A percentile compares a stretch with the other conserved stretches of the same genome.
Conservation (phyloP, 2,329 filamentous ascomycete species). For the Talaromyces piceae region DNA sequence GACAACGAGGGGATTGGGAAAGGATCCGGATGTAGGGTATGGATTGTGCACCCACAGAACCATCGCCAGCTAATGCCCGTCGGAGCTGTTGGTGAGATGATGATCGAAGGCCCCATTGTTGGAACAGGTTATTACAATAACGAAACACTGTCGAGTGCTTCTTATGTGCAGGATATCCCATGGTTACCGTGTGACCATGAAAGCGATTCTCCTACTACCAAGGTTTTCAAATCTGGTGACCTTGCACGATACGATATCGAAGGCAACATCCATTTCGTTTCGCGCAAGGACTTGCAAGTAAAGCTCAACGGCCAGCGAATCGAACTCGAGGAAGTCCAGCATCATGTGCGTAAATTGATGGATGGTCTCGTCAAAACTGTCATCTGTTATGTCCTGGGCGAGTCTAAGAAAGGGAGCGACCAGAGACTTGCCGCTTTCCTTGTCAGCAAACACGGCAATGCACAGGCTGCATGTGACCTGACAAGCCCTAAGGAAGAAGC, state of each 20-base stretch:
- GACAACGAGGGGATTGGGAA: constrained; percentile 22
- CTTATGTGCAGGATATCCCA: constrained; percentile 29
- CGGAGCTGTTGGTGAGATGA: constrained; percentile 42
- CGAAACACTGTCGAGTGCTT: constrained; percentile 24
- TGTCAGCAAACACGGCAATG: background rate
- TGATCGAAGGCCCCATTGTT: constrained; percentile 37
- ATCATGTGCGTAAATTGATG: background rate
- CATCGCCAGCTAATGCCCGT: constrained; percentile 32
- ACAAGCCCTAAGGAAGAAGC: background rate
- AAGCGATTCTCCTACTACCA: constrained; percentile 1
- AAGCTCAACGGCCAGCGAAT: constrained; percentile 38
- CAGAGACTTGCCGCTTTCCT: background rate
- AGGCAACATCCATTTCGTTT: constrained; percentile 28
- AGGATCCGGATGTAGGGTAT: constrained; percentile 17
- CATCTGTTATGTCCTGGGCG: background rate
- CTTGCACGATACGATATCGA: constrained; percentile 27
- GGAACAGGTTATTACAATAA: constrained; percentile 42
- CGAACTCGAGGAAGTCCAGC: constrained; percentile 31
- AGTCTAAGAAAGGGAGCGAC: background rate
- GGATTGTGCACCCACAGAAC: constrained; percentile 35
- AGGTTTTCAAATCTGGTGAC: constrained; percentile 15
- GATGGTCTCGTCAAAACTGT: background rate
- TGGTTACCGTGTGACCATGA: constrained; percentile 26
- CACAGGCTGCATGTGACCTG: background rate
- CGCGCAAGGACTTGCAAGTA: constrained; percentile 31